Conservation (phyloP, 805 yeast genomes). For the Yarrowia hollandica region DNA sequence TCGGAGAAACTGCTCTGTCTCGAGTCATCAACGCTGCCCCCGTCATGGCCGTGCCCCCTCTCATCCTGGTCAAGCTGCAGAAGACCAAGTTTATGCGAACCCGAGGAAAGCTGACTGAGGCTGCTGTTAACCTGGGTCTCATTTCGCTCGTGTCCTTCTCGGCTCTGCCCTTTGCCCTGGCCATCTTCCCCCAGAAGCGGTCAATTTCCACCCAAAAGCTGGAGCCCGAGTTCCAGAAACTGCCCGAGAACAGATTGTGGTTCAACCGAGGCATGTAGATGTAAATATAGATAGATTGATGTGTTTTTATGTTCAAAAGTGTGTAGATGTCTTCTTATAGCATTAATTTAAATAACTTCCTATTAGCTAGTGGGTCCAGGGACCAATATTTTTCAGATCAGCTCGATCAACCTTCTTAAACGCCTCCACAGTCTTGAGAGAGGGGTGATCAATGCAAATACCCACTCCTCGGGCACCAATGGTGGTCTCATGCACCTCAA, state of each 20-base stretch:
- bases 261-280: slow-evolving; percentile 89
- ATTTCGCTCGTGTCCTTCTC: slow-evolving; percentile 82
- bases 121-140: slow-evolving; percentile 76
- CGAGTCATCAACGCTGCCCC: slow-evolving; percentile 97
- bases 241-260: slow-evolving; percentile 65
- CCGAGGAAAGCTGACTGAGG: slow-evolving; percentile 63
- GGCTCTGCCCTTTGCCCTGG: slow-evolving; percentile 92
- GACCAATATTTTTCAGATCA: slow-evolving; percentile 21
- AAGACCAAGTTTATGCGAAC: slow-evolving; percentile 60
- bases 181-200: slow-evolving; percentile 90
- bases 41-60: slow-evolving; percentile 94
- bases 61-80: slow-evolving; percentile 76
- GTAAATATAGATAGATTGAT: slow-evolving; percentile 1
- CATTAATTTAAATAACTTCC: neutral
- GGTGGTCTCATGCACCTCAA: slow-evolving; percentile 72
- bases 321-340: no score
- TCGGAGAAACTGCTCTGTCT: slow-evolving; percentile 94
- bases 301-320: no score
- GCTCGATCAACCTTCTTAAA: slow-evolving; percentile 12
- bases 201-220: slow-evolving; percentile 56
- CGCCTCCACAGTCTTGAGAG: slow-evolving; percentile 16
- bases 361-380: slow-evolving; percentile 24
- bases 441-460: slow-evolving; percentile 17
- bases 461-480: slow-evolving; percentile 90
- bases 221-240: slow-evolving; percentile 61